phyloP scores from a whole-genome alignment of 768 basidiomycete species.

The Phylloporus sp. region DNA sequence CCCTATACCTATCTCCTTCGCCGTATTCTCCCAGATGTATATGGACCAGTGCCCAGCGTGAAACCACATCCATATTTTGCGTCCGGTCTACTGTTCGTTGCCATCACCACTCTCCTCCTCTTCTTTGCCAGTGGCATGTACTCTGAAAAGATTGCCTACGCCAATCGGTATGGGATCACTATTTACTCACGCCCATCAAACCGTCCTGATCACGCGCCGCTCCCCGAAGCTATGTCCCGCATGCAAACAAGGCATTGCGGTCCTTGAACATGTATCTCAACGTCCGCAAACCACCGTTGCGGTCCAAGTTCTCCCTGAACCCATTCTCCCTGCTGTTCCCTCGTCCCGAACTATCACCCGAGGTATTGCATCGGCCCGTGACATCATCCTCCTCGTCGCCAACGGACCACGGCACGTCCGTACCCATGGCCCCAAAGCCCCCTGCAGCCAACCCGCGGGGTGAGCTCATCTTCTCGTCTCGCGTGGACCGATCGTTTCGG shows the following conservation, averaged over 20 bases:
- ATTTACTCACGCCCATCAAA: conserved; percentile 7
- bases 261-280: conserved; percentile 98
- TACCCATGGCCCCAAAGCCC: conserved; percentile 67
- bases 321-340: conserved; percentile 38
- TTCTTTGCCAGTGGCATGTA: conserved; percentile 98
- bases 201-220: conserved; percentile 11
- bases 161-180: conserved; percentile 71
- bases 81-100: conserved; percentile 79
- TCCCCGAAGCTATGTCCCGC: conserved; percentile 81
- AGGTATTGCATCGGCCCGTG: conserved; percentile 19
- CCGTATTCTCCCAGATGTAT: conserved; percentile 49
- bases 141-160: conserved; percentile 92
- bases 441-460: conserved; percentile 88
- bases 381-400: conserved; percentile 31
- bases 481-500: conserved; percentile 75
- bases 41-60: conserved; percentile 37
- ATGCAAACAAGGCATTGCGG: conserved; percentile 87
- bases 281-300: conserved; percentile 75
- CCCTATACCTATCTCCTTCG: conserved; percentile 54
- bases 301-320: conserved; percentile 49
- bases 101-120: conserved; percentile 83
- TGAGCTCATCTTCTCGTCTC: conserved; percentile 92
- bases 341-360: conserved; percentile 24
- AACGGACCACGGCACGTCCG: conserved; percentile 42
- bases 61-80: conserved; percentile 70